These are phyloP conservation scores for Claviceps monticola DNA, from an alignment of 2,329 filamentous ascomycete species.

Conservation along the genomic window DNA sequence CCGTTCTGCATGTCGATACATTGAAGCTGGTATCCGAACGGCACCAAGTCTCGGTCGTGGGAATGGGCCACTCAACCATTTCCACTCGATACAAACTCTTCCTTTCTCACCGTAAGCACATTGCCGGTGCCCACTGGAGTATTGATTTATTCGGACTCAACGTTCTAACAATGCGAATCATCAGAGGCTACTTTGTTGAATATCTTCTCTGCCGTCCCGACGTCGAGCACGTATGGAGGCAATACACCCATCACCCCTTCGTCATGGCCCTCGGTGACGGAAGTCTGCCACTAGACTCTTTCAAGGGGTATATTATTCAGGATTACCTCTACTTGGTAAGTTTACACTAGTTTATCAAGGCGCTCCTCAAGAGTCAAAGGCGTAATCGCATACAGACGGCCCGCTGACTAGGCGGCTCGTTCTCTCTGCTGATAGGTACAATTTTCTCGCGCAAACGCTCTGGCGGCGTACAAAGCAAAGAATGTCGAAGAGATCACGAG, in stretches of 20 bases:
- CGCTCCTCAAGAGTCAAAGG: not conserved
- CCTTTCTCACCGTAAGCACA: conserved; percentile 50
- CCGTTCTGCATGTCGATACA: conserved; percentile 53
- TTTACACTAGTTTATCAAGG: not conserved
- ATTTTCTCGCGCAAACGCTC: conserved; percentile 73
- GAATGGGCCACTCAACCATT: conserved; percentile 64
- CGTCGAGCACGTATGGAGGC: conserved; percentile 59
- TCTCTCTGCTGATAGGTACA: conserved; percentile 43
- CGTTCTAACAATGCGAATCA: not conserved
- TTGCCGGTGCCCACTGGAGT: not conserved
- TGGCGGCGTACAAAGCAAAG: conserved; percentile 75
- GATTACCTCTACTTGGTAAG: conserved; percentile 79
- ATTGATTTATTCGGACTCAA: not conserved
- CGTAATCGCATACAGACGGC: no score
- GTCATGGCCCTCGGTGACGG: conserved; percentile 64
- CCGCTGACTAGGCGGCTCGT: not conserved
- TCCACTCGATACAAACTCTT: conserved; percentile 54
- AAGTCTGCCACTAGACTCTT: conserved; percentile 58
- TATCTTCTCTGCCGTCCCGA: conserved; percentile 66
- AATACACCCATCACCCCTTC: conserved; percentile 71
- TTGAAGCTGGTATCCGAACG: conserved; percentile 56
- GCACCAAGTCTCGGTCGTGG: conserved; percentile 51
- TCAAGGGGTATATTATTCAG: conserved; percentile 81
- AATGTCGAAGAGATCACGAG: conserved; percentile 57
- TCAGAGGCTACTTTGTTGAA: conserved; percentile 64